These are phyloP conservation scores for Penicillium egyptiacum DNA, from an alignment of 495 filamentous ascomycete genomes.

Conservation along the genomic window DNA sequence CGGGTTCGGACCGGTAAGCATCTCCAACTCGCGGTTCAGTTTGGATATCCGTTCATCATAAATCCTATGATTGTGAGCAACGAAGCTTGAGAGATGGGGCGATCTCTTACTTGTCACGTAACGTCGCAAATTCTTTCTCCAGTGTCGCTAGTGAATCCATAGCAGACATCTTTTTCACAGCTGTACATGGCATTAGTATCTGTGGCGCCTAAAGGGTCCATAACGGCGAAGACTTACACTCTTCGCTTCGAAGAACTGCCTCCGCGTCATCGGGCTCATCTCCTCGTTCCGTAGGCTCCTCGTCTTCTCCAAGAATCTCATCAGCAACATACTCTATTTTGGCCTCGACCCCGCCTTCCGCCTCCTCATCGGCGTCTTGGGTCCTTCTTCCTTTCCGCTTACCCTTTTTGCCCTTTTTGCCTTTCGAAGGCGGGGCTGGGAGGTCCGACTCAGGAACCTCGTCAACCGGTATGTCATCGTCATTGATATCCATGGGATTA, in stretches of 20 bases:
- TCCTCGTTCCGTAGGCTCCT: slow-evolving; percentile 41
- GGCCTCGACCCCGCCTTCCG: slow-evolving; percentile 30
- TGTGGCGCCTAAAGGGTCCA: slow-evolving; percentile 1
- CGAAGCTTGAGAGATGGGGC: not conserved
- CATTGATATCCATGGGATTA: slow-evolving; percentile 34
- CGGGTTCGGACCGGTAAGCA: slow-evolving; percentile 71
- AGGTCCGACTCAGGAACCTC: slow-evolving; percentile 41
- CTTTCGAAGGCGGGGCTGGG: slow-evolving; percentile 30
- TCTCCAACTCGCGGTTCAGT: slow-evolving; percentile 77
- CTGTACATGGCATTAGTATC: slow-evolving; percentile 54
- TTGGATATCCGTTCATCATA: slow-evolving; percentile 83
- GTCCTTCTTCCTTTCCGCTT: slow-evolving; percentile 47
- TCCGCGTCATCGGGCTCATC: slow-evolving; percentile 46
- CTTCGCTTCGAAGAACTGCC: slow-evolving; percentile 44
- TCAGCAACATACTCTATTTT: slow-evolving; percentile 33
- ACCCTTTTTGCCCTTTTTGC: slow-evolving; percentile 45
- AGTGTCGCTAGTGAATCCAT: slow-evolving; percentile 75
- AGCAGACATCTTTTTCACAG: slow-evolving; percentile 73
- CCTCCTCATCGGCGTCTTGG: slow-evolving; percentile 41
- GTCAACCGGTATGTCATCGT: slow-evolving; percentile 40
- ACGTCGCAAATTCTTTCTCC: slow-evolving; percentile 79
- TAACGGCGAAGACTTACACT: slow-evolving; percentile 56
- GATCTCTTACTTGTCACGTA: slow-evolving; percentile 75
- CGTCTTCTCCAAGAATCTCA: slow-evolving; percentile 46
- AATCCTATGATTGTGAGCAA: slow-evolving; percentile 54